Conservation (phyloP, 176 grass and related monocot genomes). For the Canna indica region DNA sequence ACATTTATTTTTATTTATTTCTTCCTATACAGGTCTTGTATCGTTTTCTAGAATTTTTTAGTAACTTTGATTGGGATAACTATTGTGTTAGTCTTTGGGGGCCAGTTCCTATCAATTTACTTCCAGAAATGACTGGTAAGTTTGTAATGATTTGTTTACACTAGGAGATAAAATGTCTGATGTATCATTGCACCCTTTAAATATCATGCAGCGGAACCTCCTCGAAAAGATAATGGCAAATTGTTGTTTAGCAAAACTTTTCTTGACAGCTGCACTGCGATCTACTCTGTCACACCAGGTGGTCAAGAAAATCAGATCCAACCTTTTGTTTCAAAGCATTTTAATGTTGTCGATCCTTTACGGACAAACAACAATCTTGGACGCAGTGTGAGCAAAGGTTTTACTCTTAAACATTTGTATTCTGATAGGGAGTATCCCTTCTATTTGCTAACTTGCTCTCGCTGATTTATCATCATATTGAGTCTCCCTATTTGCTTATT, state of each 20-base stretch:
- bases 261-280: conserved; percentile 46
- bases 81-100: conserved; percentile 85
- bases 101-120: conserved; percentile 83
- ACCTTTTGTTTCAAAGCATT: conserved; percentile 82
- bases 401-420: background rate
- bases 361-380: conserved; percentile 85
- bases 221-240: conserved; percentile 49
- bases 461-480: background rate
- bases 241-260: conserved; percentile 61
- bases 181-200: conserved; percentile 19
- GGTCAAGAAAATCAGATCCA: conserved; percentile 53
- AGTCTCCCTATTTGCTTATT: background rate
- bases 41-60: conserved; percentile 94
- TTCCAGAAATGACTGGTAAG: conserved; percentile 73
- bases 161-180: background rate
- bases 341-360: conserved; percentile 96
- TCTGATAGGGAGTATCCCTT: too few relatives aligned
- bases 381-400: conserved; percentile 95
- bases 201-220: conserved; percentile 58
- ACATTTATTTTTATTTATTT: conserved; percentile 8
- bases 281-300: conserved; percentile 41
- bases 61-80: conserved; percentile 90
- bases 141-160: background rate
- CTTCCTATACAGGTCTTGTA: conserved; percentile 61
- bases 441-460: background rate